These are phyloP conservation scores for Dendrocalamus latiflorus DNA, from an alignment of 202 grass and related monocot species.

Conservation along the genomic window DNA sequence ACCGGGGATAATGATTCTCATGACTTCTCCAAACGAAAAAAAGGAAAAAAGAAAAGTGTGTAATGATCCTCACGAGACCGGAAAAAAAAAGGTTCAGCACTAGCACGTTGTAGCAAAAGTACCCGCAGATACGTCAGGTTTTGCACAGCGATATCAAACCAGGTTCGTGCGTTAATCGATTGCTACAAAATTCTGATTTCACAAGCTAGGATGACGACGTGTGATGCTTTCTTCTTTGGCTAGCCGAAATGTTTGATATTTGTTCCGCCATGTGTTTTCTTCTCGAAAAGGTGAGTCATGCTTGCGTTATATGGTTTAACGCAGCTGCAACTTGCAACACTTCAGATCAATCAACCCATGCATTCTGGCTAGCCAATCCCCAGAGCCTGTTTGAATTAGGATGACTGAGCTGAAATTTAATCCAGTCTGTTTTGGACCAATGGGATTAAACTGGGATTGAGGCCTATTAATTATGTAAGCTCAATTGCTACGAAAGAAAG, in stretches of 20 bases:
- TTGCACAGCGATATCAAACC: background rate
- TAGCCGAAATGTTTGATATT: background rate
- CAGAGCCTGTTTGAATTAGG: too few species aligned
- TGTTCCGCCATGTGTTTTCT: background rate
- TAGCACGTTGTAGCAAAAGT: background rate
- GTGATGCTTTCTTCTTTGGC: background rate
- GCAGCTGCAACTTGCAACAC: background rate
- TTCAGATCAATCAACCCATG: background rate
- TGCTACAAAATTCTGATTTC: background rate
- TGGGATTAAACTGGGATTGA: background rate
- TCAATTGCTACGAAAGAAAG: background rate
- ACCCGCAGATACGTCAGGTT: background rate
- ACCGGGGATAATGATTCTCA: background rate
- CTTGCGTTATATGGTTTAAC: background rate
- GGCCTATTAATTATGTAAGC: too few species aligned
- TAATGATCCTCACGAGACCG: slow-evolving; percentile 21
- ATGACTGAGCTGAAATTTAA: background rate
- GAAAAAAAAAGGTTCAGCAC: background rate
- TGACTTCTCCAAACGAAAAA: background rate
- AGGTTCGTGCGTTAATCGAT: background rate
- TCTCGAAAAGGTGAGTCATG: background rate
- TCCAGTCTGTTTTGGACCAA: too few species aligned
- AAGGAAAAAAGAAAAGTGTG: background rate
- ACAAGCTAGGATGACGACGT: background rate
- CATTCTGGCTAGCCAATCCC: background rate